These are phyloP conservation scores for Asterochloris sp. DNA, from an alignment of 139 green algal genomes.

Conservation along the genomic window DNA sequence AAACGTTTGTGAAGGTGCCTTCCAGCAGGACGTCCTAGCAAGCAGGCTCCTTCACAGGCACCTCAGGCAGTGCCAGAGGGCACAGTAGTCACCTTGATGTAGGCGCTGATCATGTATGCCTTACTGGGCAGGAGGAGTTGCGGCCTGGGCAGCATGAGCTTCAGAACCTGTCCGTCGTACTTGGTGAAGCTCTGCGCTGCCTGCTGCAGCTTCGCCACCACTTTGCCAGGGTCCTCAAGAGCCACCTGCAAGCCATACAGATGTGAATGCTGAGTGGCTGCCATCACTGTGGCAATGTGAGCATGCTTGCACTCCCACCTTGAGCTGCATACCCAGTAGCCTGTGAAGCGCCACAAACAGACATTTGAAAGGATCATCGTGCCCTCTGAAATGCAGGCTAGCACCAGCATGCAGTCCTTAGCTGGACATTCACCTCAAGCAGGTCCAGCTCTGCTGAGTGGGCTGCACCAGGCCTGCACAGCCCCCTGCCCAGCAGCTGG, in stretches of 20 bases:
- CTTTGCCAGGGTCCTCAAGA: slow-evolving; percentile 4
- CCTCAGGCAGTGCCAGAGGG: too few species aligned
- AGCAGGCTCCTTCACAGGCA: neutral
- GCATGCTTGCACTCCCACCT: too few species aligned
- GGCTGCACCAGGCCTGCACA: neutral
- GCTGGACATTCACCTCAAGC: neutral
- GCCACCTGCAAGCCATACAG: slow-evolving; percentile 19
- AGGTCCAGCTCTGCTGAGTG: neutral
- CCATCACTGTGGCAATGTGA: neutral
- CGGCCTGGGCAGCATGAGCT: slow-evolving; percentile 47
- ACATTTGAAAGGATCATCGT: too few species aligned
- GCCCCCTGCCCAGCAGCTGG: neutral
- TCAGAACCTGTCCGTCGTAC: slow-evolving; percentile 46
- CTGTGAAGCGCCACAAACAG: too few species aligned
- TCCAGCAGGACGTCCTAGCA: neutral
- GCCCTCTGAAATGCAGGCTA: too few species aligned
- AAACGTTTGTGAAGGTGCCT: neutral
- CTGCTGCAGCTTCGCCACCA: slow-evolving; percentile 34
- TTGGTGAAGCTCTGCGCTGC: slow-evolving; percentile 64
- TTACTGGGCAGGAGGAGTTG: slow-evolving; percentile 35
- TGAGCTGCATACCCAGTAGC: too few species aligned
- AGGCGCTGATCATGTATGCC: slow-evolving; percentile 61
- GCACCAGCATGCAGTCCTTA: too few species aligned
- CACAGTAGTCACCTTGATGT: slow-evolving; percentile 44
- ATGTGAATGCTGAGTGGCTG: too few species aligned